A percentile compares a stretch with the other conserved stretches of the same genome.
phyloP scores from a whole-genome alignment of 1,284 basidiomycete genomes.

The Coriolopsis trogii region DNA sequence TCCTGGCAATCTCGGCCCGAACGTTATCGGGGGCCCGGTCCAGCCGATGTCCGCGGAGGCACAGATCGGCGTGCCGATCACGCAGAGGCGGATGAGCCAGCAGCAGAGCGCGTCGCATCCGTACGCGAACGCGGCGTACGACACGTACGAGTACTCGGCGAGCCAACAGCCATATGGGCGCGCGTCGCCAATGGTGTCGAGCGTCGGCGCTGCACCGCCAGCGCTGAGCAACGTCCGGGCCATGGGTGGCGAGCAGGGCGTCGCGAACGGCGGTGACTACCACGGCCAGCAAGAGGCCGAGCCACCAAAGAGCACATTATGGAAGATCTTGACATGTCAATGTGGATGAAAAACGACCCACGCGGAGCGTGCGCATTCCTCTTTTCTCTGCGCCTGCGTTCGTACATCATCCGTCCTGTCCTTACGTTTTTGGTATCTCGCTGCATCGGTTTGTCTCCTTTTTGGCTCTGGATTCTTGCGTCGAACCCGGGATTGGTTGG shows the following conservation, averaged over 20 bases:
- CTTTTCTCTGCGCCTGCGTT: neutral
- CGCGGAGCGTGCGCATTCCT: neutral
- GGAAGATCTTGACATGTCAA: slow-evolving; percentile 75
- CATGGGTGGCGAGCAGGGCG: slow-evolving; percentile 64
- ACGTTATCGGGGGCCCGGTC: slow-evolving; percentile 59
- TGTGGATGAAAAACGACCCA: slow-evolving; percentile 51
- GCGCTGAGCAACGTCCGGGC: slow-evolving; percentile 73
- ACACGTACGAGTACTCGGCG: slow-evolving; percentile 49
- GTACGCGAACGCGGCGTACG: slow-evolving; percentile 64
- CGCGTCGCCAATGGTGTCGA: slow-evolving; percentile 75
- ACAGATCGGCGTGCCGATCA: slow-evolving; percentile 68
- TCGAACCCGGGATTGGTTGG: slow-evolving; percentile 15
- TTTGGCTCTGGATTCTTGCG: neutral
- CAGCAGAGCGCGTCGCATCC: slow-evolving; percentile 54
- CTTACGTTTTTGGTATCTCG: slow-evolving; percentile 16
- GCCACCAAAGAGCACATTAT: slow-evolving; percentile 56
- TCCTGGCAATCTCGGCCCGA: slow-evolving; percentile 57
- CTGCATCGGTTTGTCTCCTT: slow-evolving; percentile 12
- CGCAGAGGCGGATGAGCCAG: slow-evolving; percentile 49
- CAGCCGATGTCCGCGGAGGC: slow-evolving; percentile 64
- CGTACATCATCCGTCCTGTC: slow-evolving; percentile 23
- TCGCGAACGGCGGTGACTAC: slow-evolving; percentile 61
- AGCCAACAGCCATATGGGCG: slow-evolving; percentile 60
- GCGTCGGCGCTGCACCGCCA: slow-evolving; percentile 64
- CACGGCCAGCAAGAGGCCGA: slow-evolving; percentile 59